Conservation (phyloP, 192 early-diverging fungal genomes). For the Podila minutissima region DNA sequence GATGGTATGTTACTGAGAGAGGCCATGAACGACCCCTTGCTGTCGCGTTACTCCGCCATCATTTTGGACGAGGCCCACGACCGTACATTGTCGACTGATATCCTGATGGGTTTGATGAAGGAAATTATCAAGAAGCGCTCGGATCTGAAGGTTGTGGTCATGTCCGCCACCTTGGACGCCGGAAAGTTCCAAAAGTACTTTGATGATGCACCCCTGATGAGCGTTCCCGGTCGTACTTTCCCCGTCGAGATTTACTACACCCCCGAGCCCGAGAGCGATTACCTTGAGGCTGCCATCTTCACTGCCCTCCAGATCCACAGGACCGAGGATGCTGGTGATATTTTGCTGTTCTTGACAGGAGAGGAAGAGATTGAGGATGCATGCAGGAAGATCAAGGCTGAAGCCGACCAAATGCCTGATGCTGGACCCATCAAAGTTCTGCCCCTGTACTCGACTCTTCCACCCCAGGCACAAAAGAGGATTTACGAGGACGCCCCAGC, state of each 20-base stretch:
- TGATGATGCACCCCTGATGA: conserved; percentile 89
- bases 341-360: conserved; percentile 97
- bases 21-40: conserved; percentile 93
- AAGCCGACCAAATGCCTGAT: conserved; percentile 75
- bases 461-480: conserved; percentile 88
- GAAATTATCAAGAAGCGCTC: conserved; percentile 78
- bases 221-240: conserved; percentile 96
- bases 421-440: conserved; percentile 87
- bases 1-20: conserved; percentile 99
- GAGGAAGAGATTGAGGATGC: conserved; percentile 99
- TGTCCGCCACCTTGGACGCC: conserved; percentile 98
- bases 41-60: conserved; percentile 92
- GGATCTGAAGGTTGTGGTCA: conserved; percentile 95
- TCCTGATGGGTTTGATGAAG: conserved; percentile 98
- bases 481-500: conserved; percentile 95
- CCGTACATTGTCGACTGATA: conserved; percentile 95
- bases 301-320: conserved; percentile 96
- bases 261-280: conserved; percentile 96
- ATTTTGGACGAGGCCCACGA: conserved; percentile 99
- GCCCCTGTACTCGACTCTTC: conserved; percentile 93
- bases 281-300: conserved; percentile 95
- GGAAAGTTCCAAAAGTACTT: conserved; percentile 99
- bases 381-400: conserved; percentile 82
- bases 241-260: conserved; percentile 99
- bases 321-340: conserved; percentile 94